Conservation (phyloP, 2,329 filamentous ascomycete species). For the Neoscytalidium dimidiatum region DNA sequence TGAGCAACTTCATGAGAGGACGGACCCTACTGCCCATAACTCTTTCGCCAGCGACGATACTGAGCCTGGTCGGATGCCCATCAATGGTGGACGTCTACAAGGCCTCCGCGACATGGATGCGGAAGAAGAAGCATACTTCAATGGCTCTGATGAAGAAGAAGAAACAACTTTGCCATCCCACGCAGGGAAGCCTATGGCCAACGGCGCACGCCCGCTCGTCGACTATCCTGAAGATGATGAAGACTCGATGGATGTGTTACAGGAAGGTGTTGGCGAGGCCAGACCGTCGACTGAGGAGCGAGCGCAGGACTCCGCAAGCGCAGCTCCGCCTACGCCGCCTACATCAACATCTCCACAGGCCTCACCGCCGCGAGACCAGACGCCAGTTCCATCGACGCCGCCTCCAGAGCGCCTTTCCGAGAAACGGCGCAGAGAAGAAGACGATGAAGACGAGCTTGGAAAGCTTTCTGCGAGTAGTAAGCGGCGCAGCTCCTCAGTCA, state of each 20-base stretch:
- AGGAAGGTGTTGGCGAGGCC: constrained; percentile 30
- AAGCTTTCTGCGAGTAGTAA: constrained; percentile 67
- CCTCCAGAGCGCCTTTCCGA: constrained; percentile 76
- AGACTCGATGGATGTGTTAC: constrained; percentile 51
- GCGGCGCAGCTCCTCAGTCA: constrained; percentile 41
- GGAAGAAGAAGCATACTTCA: constrained; percentile 92
- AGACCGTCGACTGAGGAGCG: not conserved
- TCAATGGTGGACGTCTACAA: constrained; percentile 63
- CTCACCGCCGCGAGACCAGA: constrained; percentile 11
- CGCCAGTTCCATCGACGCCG: constrained; percentile 17
- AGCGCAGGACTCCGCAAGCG: not conserved
- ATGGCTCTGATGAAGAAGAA: constrained; percentile 84
- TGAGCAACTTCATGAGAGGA: constrained; percentile 67
- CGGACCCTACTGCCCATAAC: constrained; percentile 61
- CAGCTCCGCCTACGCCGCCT: constrained; percentile 6
- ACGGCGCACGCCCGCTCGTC: constrained; percentile 73
- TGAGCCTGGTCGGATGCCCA: constrained; percentile 49
- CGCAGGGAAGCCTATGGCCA: constrained; percentile 39
- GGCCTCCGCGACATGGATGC: constrained; percentile 81
- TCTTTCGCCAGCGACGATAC: constrained; percentile 73
- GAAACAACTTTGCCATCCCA: constrained; percentile 43
- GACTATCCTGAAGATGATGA: constrained; percentile 94
- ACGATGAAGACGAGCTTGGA: constrained; percentile 88
- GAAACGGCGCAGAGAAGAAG: constrained; percentile 88
- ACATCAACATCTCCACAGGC: constrained; percentile 16